These are phyloP conservation scores for Lichtheimia ramosa DNA, from an alignment of 371 early-diverging fungal species.

Conservation along the genomic window DNA sequence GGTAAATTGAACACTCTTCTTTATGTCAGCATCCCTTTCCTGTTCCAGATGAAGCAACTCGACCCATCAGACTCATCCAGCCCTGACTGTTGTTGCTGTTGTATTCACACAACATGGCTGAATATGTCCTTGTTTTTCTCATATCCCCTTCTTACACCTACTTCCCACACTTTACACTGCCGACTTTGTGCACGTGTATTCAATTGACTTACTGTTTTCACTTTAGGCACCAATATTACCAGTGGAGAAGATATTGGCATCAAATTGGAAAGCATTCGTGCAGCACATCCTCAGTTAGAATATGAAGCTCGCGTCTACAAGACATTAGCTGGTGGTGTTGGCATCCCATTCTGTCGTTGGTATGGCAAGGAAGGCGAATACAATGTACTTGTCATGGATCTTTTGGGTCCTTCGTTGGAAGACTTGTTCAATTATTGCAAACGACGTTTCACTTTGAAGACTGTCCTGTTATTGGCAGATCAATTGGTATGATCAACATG, in stretches of 20 bases:
- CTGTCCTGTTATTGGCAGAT: constrained; percentile 97
- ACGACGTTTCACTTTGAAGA: constrained; percentile 96
- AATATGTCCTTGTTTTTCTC: no score
- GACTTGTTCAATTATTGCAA: constrained; percentile 98
- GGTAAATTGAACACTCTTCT: constrained; percentile 52
- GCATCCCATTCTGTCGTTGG: constrained; percentile 95
- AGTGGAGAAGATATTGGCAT: constrained; percentile 96
- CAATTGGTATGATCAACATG: constrained; percentile 79
- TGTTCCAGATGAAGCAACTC: background rate
- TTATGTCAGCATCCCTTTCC: background rate
- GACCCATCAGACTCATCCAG: background rate
- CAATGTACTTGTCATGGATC: constrained; percentile 97
- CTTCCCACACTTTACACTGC: no score
- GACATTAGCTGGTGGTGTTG: constrained; percentile 92
- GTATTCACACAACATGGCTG: no score
- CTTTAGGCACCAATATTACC: constrained; percentile 84
- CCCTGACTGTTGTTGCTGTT: no score
- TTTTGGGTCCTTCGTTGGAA: constrained; percentile 98
- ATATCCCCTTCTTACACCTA: no score
- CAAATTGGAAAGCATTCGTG: constrained; percentile 90
- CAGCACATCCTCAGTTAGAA: constrained; percentile 95
- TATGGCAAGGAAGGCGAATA: constrained; percentile 92
- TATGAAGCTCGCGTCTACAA: constrained; percentile 97
- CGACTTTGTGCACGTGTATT: no score
- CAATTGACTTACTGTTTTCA: no score